Base-by-base conservation (phyloP, 176 grass and related monocot species). In the Eragrostis nindensis region DNA sequence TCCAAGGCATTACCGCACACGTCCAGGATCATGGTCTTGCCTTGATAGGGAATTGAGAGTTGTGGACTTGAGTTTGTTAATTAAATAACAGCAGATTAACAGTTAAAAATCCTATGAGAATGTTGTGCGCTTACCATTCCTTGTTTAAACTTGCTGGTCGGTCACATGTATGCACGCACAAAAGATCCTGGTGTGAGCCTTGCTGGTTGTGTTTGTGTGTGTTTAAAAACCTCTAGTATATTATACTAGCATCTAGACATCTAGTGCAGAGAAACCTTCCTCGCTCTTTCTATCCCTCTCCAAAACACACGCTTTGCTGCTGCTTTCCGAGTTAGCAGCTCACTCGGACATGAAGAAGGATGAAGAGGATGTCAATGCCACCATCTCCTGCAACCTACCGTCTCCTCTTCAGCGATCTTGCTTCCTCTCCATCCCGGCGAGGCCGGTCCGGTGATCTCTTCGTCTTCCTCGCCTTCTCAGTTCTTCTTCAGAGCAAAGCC, bases 171-270 rank as follows among this genome's bases (percentile, higher is more conserved):
- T 29, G 22, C 22, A 11, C 22, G n/a, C 67, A 77, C 83, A 90
- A 10, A 86, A 68, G 78, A 82, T 90, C 88, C 40, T 52, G 46
- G 7, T 42, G 78, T 40, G 67, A 78, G 25, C 40, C 47, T 48
- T 39, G 53, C 56, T 39, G 53, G 36, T 73, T 71, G 50, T 66
- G 74, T 74, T n/a, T 82, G 73, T 85, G 67, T 80, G 84, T 32
- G 74, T 79, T 87, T 75, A 76, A 71, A 75, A 80, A 84, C 75
- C 75, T 87, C 80, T 70, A 78, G 66, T 78, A n/a, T n/a, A 78
- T 78, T 86, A 62, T 86, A n/a, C n/a, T n/a, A n/a, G n/a, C n/a
- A n/a, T n/a, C n/a, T n/a, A n/a, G n/a, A n/a, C n/a, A 64, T 79
- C 76, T 83, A 87, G 53, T 18, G 70, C 67, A 84, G 62, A 76